Evolutionary conservation across 2,329 filamentous ascomycete species (phyloP).

Genomic region (Ambrosiella beaveri): DNA sequence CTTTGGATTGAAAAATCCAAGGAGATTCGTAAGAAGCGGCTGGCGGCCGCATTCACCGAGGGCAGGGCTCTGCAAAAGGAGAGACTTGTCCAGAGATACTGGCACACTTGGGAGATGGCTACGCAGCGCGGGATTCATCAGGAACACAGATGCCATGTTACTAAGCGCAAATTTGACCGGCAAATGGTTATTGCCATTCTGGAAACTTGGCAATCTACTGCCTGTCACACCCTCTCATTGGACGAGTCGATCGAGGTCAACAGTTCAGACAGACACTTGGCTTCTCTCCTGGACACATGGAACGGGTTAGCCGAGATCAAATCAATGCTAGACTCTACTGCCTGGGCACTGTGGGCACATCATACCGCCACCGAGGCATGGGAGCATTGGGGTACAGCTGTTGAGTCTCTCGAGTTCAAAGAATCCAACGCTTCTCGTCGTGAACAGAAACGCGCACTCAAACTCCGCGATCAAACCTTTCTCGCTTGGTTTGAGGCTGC

Average conservation of each 20-base stretch:
- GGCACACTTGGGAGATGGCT: constrained; percentile 10
- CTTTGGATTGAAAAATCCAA: constrained; percentile 18
- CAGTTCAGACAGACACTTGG: neutral
- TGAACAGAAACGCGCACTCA: constrained; percentile 9
- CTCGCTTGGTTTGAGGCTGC: constrained; percentile 7
- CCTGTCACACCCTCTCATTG: neutral
- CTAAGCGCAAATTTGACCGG: constrained; percentile 6
- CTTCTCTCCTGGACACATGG: constrained; percentile 7
- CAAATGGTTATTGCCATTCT: neutral
- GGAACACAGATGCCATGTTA: constrained; percentile 1
- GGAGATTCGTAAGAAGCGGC: constrained; percentile 15
- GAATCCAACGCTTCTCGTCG: constrained; percentile 13
- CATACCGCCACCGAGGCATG: constrained; percentile 11
- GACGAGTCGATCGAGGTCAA: constrained; percentile 7
- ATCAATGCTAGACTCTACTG: neutral
- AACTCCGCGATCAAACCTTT: constrained; percentile 7
- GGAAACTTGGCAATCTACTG: neutral
- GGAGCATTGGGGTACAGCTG: constrained; percentile 13
- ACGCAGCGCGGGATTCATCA: constrained; percentile 1
- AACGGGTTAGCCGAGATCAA: constrained; percentile 3
- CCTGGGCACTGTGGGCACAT: constrained; percentile 8
- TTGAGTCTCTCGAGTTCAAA: constrained; percentile 13
- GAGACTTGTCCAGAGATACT: constrained; percentile 12
- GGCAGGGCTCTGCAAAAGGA: constrained; percentile 11
- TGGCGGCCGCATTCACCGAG: constrained; percentile 12